These are phyloP conservation scores for Pleoardoris graminearum DNA, from an alignment of 2,329 filamentous ascomycete genomes.

Conservation along the genomic window DNA sequence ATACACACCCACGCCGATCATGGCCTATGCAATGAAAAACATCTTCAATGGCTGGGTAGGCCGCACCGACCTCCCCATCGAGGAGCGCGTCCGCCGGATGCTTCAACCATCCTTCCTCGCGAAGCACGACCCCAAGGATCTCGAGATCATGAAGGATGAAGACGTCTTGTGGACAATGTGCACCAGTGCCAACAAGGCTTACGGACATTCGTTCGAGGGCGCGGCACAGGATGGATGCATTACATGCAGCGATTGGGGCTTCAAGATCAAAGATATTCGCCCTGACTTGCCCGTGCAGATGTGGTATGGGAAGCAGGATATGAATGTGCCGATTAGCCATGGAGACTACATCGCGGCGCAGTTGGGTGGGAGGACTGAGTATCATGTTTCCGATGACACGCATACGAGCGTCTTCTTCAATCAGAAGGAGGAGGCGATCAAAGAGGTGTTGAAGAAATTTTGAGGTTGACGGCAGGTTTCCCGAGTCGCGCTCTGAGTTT, in stretches of 20 bases:
- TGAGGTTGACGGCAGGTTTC: neutral
- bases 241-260: constrained; percentile 36
- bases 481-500: no score
- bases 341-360: constrained; percentile 36
- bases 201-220: constrained; percentile 36
- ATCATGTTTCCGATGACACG: constrained; percentile 42
- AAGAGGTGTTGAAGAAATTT: constrained; percentile 14
- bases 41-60: constrained; percentile 16
- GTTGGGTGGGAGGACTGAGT: constrained; percentile 33
- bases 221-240: constrained; percentile 36
- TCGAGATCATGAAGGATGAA: constrained; percentile 24
- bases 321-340: constrained; percentile 39
- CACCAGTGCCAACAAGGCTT: constrained; percentile 26
- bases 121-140: constrained; percentile 27
- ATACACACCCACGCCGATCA: constrained; percentile 19
- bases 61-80: constrained; percentile 40
- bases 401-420: constrained; percentile 28
- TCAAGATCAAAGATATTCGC: constrained; percentile 42
- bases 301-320: constrained; percentile 45
- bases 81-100: constrained; percentile 31
- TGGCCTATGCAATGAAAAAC: constrained; percentile 25
- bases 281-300: constrained; percentile 42
- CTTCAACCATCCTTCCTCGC: constrained; percentile 5
- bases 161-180: constrained; percentile 26
- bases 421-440: constrained; percentile 12